Evolutionary conservation across 164 flowering plant species (phyloP).

Genomic region (Paratinospora sagittata): DNA sequence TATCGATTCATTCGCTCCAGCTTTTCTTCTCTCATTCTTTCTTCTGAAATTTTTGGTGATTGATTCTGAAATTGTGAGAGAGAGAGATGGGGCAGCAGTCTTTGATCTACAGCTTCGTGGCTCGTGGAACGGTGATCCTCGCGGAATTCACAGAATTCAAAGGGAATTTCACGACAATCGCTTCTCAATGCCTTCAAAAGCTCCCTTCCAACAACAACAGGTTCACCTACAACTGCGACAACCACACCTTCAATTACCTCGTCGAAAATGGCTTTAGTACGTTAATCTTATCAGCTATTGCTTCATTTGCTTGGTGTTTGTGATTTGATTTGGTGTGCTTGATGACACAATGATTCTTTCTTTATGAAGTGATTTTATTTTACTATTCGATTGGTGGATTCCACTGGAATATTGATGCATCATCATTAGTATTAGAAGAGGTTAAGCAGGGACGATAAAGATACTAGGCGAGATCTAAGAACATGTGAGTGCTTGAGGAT

Average conservation of each 20-base stretch:
- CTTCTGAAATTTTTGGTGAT: neutral
- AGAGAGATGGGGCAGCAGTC: slow-evolving; percentile 50
- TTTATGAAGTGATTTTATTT: too few relatives aligned
- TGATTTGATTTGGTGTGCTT: too few relatives aligned
- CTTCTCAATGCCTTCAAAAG: slow-evolving; percentile 66
- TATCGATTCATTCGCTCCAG: neutral
- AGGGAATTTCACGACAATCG: slow-evolving; percentile 58
- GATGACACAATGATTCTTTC: too few relatives aligned
- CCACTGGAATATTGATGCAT: too few relatives aligned
- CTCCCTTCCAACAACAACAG: slow-evolving; percentile 59
- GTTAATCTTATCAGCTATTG: neutral
- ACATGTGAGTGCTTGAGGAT: too few relatives aligned
- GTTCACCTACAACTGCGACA: slow-evolving; percentile 69
- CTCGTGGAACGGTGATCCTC: slow-evolving; percentile 37
- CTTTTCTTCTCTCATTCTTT: neutral
- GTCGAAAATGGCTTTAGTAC: slow-evolving; percentile 62
- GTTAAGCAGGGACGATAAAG: too few relatives aligned
- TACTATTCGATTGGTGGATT: too few relatives aligned
- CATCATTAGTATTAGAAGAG: too few relatives aligned
- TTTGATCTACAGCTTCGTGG: slow-evolving; percentile 41
- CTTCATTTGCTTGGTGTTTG: neutral
- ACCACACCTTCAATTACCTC: slow-evolving; percentile 60
- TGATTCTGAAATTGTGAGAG: slow-evolving; percentile 6
- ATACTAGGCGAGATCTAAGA: too few relatives aligned
- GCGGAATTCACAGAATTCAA: slow-evolving; percentile 61